phyloP scores from a whole-genome alignment of 176 grass and related monocot species.

The Triticum urartu region DNA sequence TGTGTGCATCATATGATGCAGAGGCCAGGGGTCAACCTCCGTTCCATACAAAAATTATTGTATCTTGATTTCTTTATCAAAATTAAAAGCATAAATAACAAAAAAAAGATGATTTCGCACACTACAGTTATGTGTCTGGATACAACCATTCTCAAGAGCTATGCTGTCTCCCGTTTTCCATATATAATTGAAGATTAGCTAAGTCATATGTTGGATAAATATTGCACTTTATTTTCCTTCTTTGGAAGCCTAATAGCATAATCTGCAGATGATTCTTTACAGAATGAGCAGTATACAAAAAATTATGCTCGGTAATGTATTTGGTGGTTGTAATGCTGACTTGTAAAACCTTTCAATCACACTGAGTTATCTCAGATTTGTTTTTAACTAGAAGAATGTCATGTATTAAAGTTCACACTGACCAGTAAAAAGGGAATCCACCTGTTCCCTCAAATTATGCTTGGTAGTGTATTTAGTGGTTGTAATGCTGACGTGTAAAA shows the following conservation, averaged over 20 bases:
- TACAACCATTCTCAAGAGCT: background rate
- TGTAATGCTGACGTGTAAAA: background rate
- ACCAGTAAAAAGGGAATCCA: background rate
- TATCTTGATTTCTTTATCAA: background rate
- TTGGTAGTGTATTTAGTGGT: background rate
- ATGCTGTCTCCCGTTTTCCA: background rate
- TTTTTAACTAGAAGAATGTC: background rate
- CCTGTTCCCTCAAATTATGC: background rate
- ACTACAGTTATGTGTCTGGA: background rate
- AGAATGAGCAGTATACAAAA: background rate
- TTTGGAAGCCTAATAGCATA: background rate
- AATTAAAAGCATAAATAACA: background rate
- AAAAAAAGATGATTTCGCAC: background rate
- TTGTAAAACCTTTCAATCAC: slow-evolving; percentile 5
- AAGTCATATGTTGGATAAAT: background rate
- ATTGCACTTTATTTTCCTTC: background rate
- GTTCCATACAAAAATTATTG: background rate
- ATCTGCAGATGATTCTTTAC: background rate
- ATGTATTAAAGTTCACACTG: slow-evolving; percentile 15
- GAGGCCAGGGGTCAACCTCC: background rate
- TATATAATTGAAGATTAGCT: background rate
- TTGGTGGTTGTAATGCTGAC: slow-evolving; percentile 3
- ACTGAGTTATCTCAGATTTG: background rate
- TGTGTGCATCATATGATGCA: background rate
- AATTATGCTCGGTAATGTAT: background rate